Conservation (phyloP, 495 filamentous ascomycete genomes). For the Penicillium longicatenatum region DNA sequence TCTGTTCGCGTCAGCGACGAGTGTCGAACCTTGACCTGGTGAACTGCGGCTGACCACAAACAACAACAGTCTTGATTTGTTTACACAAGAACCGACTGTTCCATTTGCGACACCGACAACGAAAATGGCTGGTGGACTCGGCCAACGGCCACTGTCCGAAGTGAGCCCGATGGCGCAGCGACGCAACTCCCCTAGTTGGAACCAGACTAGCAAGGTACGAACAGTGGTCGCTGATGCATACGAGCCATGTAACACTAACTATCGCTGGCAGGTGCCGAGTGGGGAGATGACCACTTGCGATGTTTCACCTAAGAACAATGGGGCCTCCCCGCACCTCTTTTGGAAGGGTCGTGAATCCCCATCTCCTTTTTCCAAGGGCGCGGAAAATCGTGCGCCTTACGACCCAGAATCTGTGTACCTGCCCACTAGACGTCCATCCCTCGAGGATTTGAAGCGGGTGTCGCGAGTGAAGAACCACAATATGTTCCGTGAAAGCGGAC, state of each 20-base stretch:
- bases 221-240: slow-evolving; percentile 6
- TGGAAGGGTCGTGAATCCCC: slow-evolving; percentile 77
- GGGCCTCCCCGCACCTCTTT: slow-evolving; percentile 76
- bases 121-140: slow-evolving; percentile 43
- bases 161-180: slow-evolving; percentile 58
- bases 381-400: slow-evolving; percentile 67
- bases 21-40: not conserved
- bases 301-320: slow-evolving; percentile 65
- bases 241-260: slow-evolving; percentile 35
- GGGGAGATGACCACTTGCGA: slow-evolving; percentile 76
- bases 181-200: slow-evolving; percentile 78
- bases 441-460: slow-evolving; percentile 89
- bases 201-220: slow-evolving; percentile 64
- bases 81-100: not conserved
- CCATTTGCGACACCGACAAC: slow-evolving; percentile 13
- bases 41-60: slow-evolving; percentile 15
- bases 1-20: not conserved
- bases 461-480: slow-evolving; percentile 96
- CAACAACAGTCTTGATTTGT: not conserved
- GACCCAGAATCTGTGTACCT: slow-evolving; percentile 63
- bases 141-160: slow-evolving; percentile 55
- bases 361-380: slow-evolving; percentile 60
- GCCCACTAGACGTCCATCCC: slow-evolving; percentile 76
- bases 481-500: slow-evolving; percentile 86
- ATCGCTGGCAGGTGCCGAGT: slow-evolving; percentile 43